Conservation (phyloP, 345 rosid genomes). For the Euphorbia lathyris region DNA sequence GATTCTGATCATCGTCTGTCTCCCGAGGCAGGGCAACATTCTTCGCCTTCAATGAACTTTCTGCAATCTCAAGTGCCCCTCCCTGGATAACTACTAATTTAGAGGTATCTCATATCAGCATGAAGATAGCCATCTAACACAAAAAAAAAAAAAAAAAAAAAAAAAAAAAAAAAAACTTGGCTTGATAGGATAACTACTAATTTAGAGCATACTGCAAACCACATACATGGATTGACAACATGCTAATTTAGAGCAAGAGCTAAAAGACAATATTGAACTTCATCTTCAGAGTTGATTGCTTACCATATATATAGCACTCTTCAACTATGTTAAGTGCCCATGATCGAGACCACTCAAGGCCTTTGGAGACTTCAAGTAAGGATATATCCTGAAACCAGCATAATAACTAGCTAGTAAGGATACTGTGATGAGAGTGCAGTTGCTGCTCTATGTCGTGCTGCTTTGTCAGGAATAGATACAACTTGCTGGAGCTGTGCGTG, state of each 20-base stretch:
- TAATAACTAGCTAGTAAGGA: no score
- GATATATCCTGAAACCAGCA: no score
- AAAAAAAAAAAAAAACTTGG: no score
- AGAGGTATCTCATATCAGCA: conserved; percentile 85
- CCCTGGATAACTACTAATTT: no score
- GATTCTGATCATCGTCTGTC: conserved; percentile 48
- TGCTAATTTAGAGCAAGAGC: background rate
- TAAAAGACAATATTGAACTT: background rate
- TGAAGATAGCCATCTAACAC: conserved; percentile 77
- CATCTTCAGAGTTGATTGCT: conserved; percentile 24
- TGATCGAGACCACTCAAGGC: conserved; percentile 87
- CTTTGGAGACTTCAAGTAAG: conserved; percentile 59
- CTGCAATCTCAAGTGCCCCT: conserved; percentile 65
- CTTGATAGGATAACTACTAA: background rate
- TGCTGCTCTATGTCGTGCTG: no score
- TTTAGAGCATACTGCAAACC: no score
- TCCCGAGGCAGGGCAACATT: conserved; percentile 31
- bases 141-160: no score
- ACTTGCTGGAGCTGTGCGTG: no score
- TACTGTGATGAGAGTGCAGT: no score
- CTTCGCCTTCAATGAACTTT: conserved; percentile 36
- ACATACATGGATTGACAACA: background rate
- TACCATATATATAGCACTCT: conserved; percentile 85
- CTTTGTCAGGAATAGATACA: no score
- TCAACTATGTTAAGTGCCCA: conserved; percentile 77